A percentile compares a stretch with the other conserved stretches of the same genome.
phyloP scores from a whole-genome alignment of 176 grass and related monocot genomes.

The Bromus sterilis region DNA sequence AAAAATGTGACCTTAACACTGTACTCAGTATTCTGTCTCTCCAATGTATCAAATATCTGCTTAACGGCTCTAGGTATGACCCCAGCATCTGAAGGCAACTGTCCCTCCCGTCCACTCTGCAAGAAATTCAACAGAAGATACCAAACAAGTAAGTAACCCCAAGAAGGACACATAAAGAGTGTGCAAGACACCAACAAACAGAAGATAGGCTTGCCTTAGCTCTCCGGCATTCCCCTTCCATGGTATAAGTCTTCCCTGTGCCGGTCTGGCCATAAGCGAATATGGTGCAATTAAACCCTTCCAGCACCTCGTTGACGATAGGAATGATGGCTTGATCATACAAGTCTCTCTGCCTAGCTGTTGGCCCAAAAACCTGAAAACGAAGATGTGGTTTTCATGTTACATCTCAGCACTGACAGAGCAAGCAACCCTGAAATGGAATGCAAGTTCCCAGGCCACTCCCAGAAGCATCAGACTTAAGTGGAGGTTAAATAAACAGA shows the following conservation, averaged over 20 bases:
- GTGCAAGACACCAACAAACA: neutral
- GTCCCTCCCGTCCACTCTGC: conserved; percentile 57
- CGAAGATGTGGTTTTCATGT: neutral
- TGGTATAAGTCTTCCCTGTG: conserved; percentile 92
- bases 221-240: conserved; percentile 94
- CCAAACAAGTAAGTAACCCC: neutral
- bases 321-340: conserved; percentile 93
- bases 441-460: neutral
- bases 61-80: conserved; percentile 97
- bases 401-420: neutral
- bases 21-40: conserved; percentile 93
- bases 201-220: conserved; percentile 57
- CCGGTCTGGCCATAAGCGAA: conserved; percentile 97
- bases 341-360: conserved; percentile 67
- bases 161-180: neutral
- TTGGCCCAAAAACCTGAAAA: conserved; percentile 76
- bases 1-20: conserved; percentile 97
- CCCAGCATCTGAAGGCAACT: conserved; percentile 77
- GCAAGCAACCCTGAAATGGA: neutral
- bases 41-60: conserved; percentile 91
- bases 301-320: conserved; percentile 94
- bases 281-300: conserved; percentile 97
- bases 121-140: conserved; percentile 14
- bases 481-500: neutral
- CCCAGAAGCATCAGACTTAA: neutral